Percentiles rank a stretch among this genome's conserved stretches.
phyloP scores from a whole-genome alignment of 805 yeast genomes.

The Brettanomyces nanus region DNA sequence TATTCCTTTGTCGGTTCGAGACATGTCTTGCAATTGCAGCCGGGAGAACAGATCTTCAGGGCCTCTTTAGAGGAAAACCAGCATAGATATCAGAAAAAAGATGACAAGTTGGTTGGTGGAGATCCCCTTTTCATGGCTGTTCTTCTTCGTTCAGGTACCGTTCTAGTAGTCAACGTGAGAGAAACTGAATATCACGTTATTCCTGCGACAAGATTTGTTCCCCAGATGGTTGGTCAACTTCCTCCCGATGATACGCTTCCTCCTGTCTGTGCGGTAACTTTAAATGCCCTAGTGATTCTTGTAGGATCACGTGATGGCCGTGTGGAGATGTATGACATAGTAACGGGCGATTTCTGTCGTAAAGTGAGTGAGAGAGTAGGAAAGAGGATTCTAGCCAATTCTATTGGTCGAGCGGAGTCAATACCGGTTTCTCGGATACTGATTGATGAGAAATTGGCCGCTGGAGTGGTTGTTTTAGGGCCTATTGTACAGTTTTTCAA shows the following conservation, averaged over 20 bases:
- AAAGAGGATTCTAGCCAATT: slow-evolving; percentile 9
- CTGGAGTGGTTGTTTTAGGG: slow-evolving; percentile 35
- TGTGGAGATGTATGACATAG: slow-evolving; percentile 32
- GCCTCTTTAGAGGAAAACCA: slow-evolving; percentile 19
- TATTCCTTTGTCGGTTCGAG: slow-evolving; percentile 12
- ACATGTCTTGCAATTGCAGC: neutral
- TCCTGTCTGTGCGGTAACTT: slow-evolving; percentile 20
- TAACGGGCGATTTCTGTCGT: slow-evolving; percentile 34
- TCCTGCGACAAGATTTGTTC: slow-evolving; percentile 16
- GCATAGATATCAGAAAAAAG: slow-evolving; percentile 9
- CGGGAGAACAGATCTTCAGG: slow-evolving; percentile 11
- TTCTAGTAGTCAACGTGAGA: slow-evolving; percentile 36
- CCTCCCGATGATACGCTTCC: slow-evolving; percentile 18
- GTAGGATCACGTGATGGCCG: slow-evolving; percentile 37
- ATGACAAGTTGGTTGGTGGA: slow-evolving; percentile 19
- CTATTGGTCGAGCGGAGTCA: slow-evolving; percentile 4
- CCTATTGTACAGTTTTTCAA: slow-evolving; percentile 38
- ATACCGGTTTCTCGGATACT: slow-evolving; percentile 14
- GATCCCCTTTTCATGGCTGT: slow-evolving; percentile 25
- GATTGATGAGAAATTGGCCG: slow-evolving; percentile 15
- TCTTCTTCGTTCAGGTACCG: slow-evolving; percentile 32
- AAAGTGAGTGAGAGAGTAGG: slow-evolving; percentile 17
- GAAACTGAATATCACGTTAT: slow-evolving; percentile 12
- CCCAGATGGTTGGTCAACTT: slow-evolving; percentile 15
- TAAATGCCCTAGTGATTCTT: slow-evolving; percentile 23